Base-by-base conservation (phyloP, 805 yeast species). In the Phaffomyces antillensis region DNA sequence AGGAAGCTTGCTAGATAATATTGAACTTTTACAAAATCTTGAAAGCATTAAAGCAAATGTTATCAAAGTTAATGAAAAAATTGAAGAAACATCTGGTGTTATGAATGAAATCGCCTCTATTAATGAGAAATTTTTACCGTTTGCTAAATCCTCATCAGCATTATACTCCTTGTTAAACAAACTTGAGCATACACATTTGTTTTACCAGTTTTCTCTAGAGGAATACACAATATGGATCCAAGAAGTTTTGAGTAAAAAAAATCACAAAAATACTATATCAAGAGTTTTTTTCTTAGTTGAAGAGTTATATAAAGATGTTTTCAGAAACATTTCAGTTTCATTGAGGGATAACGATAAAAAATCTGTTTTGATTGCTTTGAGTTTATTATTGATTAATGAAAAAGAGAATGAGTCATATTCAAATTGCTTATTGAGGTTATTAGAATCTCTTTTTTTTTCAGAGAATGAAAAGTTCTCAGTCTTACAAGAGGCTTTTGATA, bases 21-120 rank as follows among this genome's bases (percentile, higher is more conserved):
- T 79, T 43, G 69, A 65, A 0, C 62, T 89, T 3, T 59, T 86
- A 16, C 63, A 68, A 6, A 76, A 83, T 2, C 66, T 90, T 40
- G 93, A 85, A 52, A 59, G 55, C 1, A 63, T 91, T 42, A 90
- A 91, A 56, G 48, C 58, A 1, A 89, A 89, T 52, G 68, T 95
- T 0, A 52, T 50, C 0, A 71, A 72, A 16, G 72, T 87, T 15
- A 73, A 75, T 33, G 44, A 45, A 2, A 80, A 82, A 56, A 70
- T 85, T 46, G 52, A 50, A 2, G 81, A 81, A 43, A 76, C 90
- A 0, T 67, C 67, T 3, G 55, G 56, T 7, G 76, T 87, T 4
- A 75, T 87, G 70, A 60, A 52, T 1, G 68, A 73, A 5, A 76
- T 86, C 15, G 80, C 79, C 7, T 57, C 56, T 3, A 67, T 75